Evolutionary conservation across 2,329 filamentous ascomycete genomes (phyloP), one percentile per base, ranked within the genome.

Genomic region (Spiromastix sp.): DNA sequence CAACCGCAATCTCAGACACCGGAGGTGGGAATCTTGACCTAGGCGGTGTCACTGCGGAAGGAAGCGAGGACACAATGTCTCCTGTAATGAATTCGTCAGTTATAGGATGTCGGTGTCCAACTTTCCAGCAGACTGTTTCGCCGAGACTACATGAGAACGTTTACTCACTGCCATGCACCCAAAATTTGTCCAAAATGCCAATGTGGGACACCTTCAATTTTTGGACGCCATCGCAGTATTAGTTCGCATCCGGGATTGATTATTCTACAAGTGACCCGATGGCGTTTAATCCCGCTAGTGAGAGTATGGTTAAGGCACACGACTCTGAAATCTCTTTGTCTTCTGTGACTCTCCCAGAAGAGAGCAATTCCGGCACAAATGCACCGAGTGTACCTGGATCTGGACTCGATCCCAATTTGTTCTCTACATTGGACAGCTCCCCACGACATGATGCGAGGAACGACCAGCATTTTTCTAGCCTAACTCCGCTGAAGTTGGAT

Each of bases 401-500:
- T n/a, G n/a, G n/a, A n/a, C n/a, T n/a, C n/a, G 29, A 29, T 19
- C 26, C 34, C 18, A 36, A 19, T 26, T 8, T 30, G 10, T 19
- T 36, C 19, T 30, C 34, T 12, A 22, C 21, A 10, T 3, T 13
- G 17, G 29, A 30, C n/a, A 32, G 32, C 27, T 21, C 22, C 11
- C 12, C 18, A 8, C 11, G 28, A 12, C 25, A 12, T 16, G 34
- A 22, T 17, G 26, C 21, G 12, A 34, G 34, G 21, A 43, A 40
- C 18, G 31, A 37, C 18, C 34, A 37, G 21, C 37, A 32, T 12
- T 21, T 36, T 19, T 26, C 21, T 32, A 30, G 34, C 9, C 37
- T 40, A 13, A 32, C 43, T 18, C 36, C 31, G 20, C 34, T 46
- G 19, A 38, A 41, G 2, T 35, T 45, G 3, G 36, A 46, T 28